phyloP scores from a whole-genome alignment of 2,329 filamentous ascomycete species.

The Rutstroemia sp. region DNA sequence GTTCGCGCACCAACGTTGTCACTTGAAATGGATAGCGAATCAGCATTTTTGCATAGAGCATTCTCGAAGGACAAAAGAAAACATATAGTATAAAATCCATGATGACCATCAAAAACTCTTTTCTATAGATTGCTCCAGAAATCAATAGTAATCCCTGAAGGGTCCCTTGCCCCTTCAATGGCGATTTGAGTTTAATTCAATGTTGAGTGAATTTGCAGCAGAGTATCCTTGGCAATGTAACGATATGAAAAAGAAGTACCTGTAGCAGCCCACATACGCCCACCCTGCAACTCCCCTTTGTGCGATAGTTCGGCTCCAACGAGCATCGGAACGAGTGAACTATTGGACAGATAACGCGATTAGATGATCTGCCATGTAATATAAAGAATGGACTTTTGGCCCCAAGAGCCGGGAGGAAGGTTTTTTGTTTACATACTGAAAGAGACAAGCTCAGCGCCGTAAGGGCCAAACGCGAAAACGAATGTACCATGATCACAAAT shows the following conservation, averaged over 20 bases:
- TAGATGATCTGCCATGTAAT: neutral
- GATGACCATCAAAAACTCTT: neutral
- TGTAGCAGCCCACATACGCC: conserved; percentile 10
- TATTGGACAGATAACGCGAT: conserved; percentile 2
- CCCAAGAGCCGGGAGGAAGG: neutral
- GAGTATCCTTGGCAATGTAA: conserved; percentile 1
- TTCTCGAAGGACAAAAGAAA: neutral
- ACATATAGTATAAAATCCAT: neutral
- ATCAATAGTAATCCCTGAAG: neutral
- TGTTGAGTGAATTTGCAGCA: neutral
- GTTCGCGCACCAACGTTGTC: conserved; percentile 3
- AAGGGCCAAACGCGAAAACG: neutral
- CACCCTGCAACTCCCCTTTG: conserved; percentile 7
- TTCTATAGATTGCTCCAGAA: neutral
- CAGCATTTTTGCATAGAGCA: neutral
- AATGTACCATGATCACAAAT: neutral
- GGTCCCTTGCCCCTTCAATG: neutral
- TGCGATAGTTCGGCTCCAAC: neutral
- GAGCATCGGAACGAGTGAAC: conserved; percentile 6
- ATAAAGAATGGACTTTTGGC: neutral
- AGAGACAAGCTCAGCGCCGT: neutral
- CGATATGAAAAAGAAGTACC: conserved; percentile 1
- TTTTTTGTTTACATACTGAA: conserved; percentile 3
- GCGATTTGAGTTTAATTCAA: neutral
- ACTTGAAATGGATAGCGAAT: neutral